Evolutionary conservation across 768 basidiomycete genomes (phyloP).

Genomic region (Tephrocybe sp.): DNA sequence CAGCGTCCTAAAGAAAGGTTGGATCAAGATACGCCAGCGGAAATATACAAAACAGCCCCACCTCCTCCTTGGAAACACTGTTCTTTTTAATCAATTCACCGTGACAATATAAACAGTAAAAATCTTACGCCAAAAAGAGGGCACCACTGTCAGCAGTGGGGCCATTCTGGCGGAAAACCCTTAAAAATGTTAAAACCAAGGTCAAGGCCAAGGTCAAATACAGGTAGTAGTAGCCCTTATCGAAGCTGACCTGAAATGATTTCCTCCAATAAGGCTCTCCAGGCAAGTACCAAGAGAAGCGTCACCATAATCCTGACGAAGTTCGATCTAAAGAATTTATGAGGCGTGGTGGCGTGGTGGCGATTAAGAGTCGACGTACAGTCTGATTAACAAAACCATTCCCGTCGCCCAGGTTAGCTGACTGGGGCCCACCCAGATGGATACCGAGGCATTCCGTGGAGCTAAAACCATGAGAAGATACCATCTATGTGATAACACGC

Average conservation of each 20-base stretch:
- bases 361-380: constrained; percentile 29
- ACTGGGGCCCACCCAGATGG: constrained; percentile 61
- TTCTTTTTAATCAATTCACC: not conserved
- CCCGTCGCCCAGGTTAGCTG: constrained; percentile 79
- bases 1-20: constrained; percentile 18
- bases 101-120: not conserved
- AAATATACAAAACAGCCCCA: constrained; percentile 3
- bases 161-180: constrained; percentile 61
- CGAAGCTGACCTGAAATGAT: constrained; percentile 62
- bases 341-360: not conserved
- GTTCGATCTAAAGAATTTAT: constrained; percentile 52
- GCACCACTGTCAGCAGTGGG: constrained; percentile 41
- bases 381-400: constrained; percentile 53
- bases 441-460: constrained; percentile 72
- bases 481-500: constrained; percentile 18
- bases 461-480: constrained; percentile 14
- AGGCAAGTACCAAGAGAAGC: constrained; percentile 64
- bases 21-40: not conserved
- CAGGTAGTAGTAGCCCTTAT: not conserved
- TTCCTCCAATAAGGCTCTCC: constrained; percentile 76
- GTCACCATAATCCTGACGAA: constrained; percentile 76
- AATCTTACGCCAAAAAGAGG: constrained; percentile 46
- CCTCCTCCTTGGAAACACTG: constrained; percentile 36
- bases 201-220: not conserved
- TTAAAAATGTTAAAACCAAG: constrained; percentile 15